Evolutionary conservation across 1,139 yeast species (phyloP), one percentile per base, ranked within the genome.

Genomic region (Meyerozyma athensensis): DNA sequence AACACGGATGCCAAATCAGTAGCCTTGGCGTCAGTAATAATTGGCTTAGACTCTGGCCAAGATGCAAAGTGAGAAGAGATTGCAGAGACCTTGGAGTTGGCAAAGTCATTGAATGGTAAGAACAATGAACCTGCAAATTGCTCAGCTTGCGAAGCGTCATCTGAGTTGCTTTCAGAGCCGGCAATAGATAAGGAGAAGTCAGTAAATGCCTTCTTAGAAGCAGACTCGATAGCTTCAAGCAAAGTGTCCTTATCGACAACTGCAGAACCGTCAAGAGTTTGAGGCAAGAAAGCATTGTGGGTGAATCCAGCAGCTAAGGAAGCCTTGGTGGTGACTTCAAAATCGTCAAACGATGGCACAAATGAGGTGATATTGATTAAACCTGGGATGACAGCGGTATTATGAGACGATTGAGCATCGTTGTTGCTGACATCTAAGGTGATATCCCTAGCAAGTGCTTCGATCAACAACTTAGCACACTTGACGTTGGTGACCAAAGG

Each of bases 401-500:
- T 76, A 64, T 89, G 95, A 35, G 95, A 85, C 33, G 96, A 79
- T 68, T 92, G 97, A 31, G 95, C 83, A 68, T 92, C 98, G 56
- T 81, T 72, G 54, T 79, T 77, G 37, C 85, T 61, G 38, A 86
- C 89, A 22, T 83, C 86, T 53, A 89, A 68, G 13, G 75, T 50
- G 48, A 81, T 71, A 52, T 72, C 68, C 68, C 95, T 75, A 17
- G 95, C 76, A 52, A 94, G 67, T 13, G 98, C 98, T 68, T 92
- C 97, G 50, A 92, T 83, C 65, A 94, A 75, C 51, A 94, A 74
- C 68, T 94, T 94, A 47, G 99, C 99, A 72, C 92, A 82, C 70
- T 94, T 94, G 51, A 92, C 98, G 59, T 94, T 94, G 49, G 99
- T 92, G 37, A 94, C 96, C 63, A 94, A 76, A 38, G 99, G 99